Evolutionary conservation across 2,329 filamentous ascomycete genomes (phyloP).

Genomic region (Elsinoe fawcettii): DNA sequence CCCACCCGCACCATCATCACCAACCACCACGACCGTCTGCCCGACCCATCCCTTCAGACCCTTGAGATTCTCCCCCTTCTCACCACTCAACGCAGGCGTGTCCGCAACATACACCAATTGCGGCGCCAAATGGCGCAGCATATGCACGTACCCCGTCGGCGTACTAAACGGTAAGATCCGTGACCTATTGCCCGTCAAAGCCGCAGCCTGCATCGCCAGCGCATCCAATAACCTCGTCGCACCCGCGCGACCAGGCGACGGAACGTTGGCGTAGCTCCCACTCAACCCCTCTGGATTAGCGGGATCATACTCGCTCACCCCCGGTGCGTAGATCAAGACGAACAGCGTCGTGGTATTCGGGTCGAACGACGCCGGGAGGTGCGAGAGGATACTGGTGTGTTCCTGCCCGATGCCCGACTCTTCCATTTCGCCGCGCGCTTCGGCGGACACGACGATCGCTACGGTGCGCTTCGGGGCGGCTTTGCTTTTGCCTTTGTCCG

Average conservation of each 20-base stretch:
- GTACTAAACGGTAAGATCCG: constrained; percentile 88
- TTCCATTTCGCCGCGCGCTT: constrained; percentile 33
- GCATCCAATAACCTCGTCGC: constrained; percentile 62
- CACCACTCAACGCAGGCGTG: constrained; percentile 60
- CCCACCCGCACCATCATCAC: constrained; percentile 69
- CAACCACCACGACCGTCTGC: constrained; percentile 55
- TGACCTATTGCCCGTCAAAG: constrained; percentile 72
- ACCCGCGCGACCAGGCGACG: neutral
- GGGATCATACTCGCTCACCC: constrained; percentile 36
- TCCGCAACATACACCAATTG: constrained; percentile 85
- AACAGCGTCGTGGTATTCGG: constrained; percentile 69
- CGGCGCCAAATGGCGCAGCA: constrained; percentile 76
- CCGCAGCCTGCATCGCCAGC: constrained; percentile 69
- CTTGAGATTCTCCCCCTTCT: constrained; percentile 63
- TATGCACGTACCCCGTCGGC: constrained; percentile 72
- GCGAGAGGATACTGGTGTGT: constrained; percentile 76
- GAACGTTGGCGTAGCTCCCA: neutral
- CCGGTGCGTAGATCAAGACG: constrained; percentile 80
- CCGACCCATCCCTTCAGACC: constrained; percentile 58
- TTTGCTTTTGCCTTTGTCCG: constrained; percentile 32
- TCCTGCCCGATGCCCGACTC: constrained; percentile 36
- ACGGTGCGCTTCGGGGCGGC: constrained; percentile 49
- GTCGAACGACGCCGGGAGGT: constrained; percentile 72
- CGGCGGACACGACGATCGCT: constrained; percentile 81
- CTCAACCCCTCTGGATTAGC: neutral